Conservation (phyloP, 129 eudicot genomes). For the Lactuca sativa region DNA sequence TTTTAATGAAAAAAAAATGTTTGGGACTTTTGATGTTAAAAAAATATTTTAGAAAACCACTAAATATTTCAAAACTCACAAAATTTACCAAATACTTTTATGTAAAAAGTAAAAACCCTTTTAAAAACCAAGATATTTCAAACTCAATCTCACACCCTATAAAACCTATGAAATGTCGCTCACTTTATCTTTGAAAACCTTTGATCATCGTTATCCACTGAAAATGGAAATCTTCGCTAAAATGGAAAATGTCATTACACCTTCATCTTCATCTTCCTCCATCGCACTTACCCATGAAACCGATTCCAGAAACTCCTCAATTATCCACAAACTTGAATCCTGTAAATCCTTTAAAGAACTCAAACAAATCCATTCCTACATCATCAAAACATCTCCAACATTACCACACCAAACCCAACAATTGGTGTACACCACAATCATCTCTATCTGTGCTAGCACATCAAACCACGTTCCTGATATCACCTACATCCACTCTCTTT, state of each 20-base stretch:
- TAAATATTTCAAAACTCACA: too few relatives aligned
- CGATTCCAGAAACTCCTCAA: neutral
- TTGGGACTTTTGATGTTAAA: too few relatives aligned
- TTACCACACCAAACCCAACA: slow-evolving; percentile 32
- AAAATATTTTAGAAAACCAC: too few relatives aligned
- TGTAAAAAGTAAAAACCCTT: too few relatives aligned
- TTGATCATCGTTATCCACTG: neutral
- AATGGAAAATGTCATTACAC: slow-evolving; percentile 24
- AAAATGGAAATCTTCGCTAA: neutral
- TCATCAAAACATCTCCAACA: slow-evolving; percentile 30
- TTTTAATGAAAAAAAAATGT: too few relatives aligned
- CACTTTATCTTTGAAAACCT: neutral
- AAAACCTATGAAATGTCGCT: neutral
- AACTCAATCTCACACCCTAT: too few relatives aligned
- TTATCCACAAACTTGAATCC: slow-evolving; percentile 21
- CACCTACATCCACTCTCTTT: slow-evolving; percentile 36
- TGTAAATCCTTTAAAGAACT: slow-evolving; percentile 44
- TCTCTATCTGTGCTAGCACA: slow-evolving; percentile 20
- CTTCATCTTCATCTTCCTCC: neutral
- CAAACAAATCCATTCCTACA: slow-evolving; percentile 40
- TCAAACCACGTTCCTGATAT: slow-evolving; percentile 20
- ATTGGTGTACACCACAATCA: slow-evolving; percentile 33
- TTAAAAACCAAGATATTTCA: too few relatives aligned
- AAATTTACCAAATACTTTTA: too few relatives aligned
- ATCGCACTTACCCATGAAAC: slow-evolving; percentile 10